Evolutionary conservation across 1,284 basidiomycete genomes (phyloP), one percentile per base, ranked within the genome.

Genomic region (Limonomyces culmigenus): DNA sequence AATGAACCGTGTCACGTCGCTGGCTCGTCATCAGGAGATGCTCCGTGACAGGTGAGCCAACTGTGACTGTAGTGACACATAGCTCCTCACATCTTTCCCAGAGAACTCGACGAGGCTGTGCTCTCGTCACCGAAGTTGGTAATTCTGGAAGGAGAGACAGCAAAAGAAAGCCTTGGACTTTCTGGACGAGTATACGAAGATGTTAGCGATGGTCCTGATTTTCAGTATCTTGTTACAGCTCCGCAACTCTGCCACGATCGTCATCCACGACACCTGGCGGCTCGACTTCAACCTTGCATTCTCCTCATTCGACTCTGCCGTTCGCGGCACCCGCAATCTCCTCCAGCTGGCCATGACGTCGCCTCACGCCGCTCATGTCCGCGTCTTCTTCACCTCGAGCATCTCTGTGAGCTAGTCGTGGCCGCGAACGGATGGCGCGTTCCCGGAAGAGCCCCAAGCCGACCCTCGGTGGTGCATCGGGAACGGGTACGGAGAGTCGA

Each of bases 261-360:
- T 63, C 39, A 57, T 61, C 23, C 56, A 61, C 37, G 56, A 52
- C 29, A 59, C 62, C 1, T 63, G 62, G 61, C 49, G 47, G 13
- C 48, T 63, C 17, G 54, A 63, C 38, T 64, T 63, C 46, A 64
- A 62, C 38, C 39, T 57, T 19, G 44, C 54, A 0, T 41, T 63
- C 2, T 39, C 47, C 2, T 58, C 58, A 0, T 58, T 61, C 32
- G 61, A 62, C 34, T 39, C 52, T 2, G 47, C 53, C 25, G 44
- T 64, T 15, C 40, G 42, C 6, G 57, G 52, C 14, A 54, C 53
- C 1, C 43, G 52, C n/a, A 50, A 57, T 32, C 47, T 64, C 10
- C 45, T 60, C 15, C 52, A 60, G 23, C 46, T 64, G 3, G 58
- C 54, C 2, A 36, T 46, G 2, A 30, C 34, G 1, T 29, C 47